phyloP scores from a whole-genome alignment of 176 grass and related monocot species.

The Paspalum notatum region DNA sequence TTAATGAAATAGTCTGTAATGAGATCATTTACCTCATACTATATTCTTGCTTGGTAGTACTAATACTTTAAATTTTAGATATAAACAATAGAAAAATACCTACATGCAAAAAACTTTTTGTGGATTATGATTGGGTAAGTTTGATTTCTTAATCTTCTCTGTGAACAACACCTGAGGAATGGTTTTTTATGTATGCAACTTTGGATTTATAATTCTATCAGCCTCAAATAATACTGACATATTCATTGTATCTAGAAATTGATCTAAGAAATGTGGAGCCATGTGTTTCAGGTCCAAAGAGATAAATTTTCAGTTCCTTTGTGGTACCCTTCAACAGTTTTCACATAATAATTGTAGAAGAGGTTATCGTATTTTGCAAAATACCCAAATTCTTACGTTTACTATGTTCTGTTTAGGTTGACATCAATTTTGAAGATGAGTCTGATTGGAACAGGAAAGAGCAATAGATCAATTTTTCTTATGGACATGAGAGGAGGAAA shows the following conservation, averaged over 20 bases:
- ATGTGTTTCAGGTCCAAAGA: no score
- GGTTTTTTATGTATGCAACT: background rate
- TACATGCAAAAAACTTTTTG: background rate
- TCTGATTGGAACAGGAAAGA: no score
- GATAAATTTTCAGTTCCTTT: no score
- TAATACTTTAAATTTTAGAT: background rate
- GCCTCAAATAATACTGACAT: background rate
- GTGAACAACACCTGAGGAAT: background rate
- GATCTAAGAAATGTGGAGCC: background rate
- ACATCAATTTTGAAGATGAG: no score
- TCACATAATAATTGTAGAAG: no score
- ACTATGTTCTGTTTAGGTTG: no score
- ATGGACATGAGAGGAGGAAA: conserved; percentile 8
- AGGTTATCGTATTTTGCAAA: no score
- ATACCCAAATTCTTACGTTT: no score
- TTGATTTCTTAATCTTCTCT: background rate
- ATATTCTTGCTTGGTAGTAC: background rate
- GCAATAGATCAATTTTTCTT: no score
- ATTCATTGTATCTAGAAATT: background rate
- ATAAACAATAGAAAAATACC: background rate
- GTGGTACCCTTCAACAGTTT: no score
- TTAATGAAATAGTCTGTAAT: background rate
- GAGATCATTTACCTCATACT: background rate
- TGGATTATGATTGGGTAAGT: background rate
- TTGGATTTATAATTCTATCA: background rate